Percentiles rank a stretch among this genome's conserved stretches.
phyloP scores from a whole-genome alignment of 2,329 filamentous ascomycete genomes.

The Rosellinia necatrix region DNA sequence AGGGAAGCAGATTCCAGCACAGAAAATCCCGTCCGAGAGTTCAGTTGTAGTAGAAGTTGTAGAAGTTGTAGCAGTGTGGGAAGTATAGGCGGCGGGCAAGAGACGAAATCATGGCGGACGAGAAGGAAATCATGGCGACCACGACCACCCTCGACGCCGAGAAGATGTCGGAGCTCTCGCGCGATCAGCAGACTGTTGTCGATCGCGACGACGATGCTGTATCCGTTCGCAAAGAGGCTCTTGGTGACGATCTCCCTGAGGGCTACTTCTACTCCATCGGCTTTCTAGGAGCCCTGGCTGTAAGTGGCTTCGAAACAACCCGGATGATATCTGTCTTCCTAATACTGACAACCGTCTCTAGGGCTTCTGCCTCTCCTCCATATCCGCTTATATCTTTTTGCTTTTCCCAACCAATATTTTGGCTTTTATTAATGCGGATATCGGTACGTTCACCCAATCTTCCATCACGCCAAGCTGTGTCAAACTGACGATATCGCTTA shows the following conservation, averaged over 20 bases:
- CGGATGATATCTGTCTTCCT: background rate
- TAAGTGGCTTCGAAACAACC: slow-evolving; percentile 29
- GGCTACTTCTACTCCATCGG: slow-evolving; percentile 44
- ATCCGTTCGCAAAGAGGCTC: slow-evolving; percentile 43
- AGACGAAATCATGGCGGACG: too few species aligned
- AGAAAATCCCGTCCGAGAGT: too few species aligned
- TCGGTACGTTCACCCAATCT: slow-evolving; percentile 31
- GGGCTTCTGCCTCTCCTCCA: slow-evolving; percentile 46
- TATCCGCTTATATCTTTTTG: slow-evolving; percentile 45
- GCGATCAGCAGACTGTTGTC: slow-evolving; percentile 44
- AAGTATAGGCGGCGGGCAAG: too few species aligned
- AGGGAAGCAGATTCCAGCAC: too few species aligned
- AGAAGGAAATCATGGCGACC: slow-evolving; percentile 13
- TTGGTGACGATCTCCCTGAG: slow-evolving; percentile 43
- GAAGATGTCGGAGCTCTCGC: slow-evolving; percentile 2
- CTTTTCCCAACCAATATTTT: slow-evolving; percentile 46
- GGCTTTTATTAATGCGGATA: slow-evolving; percentile 45
- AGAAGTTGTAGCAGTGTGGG: background rate
- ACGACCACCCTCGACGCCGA: slow-evolving; percentile 14
- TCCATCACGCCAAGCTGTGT: background rate
- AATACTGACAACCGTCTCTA: slow-evolving; percentile 23
- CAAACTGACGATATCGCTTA: slow-evolving; percentile 1
- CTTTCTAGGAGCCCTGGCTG: slow-evolving; percentile 42
- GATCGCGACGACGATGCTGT: slow-evolving; percentile 50
- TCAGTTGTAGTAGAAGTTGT: too few species aligned